phyloP scores from a whole-genome alignment of 306 rosid species.

The Ammopiptanthus mongolicus region DNA sequence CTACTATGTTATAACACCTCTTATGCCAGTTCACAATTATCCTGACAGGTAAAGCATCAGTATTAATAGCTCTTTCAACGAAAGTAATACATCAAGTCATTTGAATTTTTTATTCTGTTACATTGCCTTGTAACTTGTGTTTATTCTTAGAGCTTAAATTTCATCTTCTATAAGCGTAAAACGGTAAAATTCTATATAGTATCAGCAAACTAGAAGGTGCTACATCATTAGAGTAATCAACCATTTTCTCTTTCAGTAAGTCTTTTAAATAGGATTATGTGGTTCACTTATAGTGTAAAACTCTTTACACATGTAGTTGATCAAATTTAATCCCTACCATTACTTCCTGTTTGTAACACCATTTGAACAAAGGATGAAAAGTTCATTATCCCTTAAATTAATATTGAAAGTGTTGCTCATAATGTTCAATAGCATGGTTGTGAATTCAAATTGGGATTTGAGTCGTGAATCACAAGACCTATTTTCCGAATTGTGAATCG shows the following conservation, averaged over 20 bases:
- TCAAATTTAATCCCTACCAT: neutral
- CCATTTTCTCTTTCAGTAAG: neutral
- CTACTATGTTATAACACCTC: slow-evolving; percentile 81
- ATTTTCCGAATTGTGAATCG: no score
- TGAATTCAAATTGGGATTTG: no score
- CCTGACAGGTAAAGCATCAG: slow-evolving; percentile 52
- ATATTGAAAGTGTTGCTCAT: neutral
- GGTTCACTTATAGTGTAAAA: neutral
- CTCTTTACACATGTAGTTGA: neutral
- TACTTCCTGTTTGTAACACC: neutral
- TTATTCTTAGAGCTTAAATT: neutral
- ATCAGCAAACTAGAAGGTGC: neutral
- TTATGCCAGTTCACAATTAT: slow-evolving; percentile 51
- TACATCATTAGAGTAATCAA: neutral
- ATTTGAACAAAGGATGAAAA: neutral
- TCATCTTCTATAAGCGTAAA: neutral
- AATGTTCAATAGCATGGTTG: no score
- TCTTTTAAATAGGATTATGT: neutral
- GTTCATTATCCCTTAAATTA: neutral
- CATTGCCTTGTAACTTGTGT: neutral
- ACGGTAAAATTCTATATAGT: neutral
- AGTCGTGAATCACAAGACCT: no score
- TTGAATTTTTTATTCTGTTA: neutral
- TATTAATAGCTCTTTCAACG: slow-evolving; percentile 2
- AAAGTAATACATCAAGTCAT: slow-evolving; percentile 1